phyloP scores from a whole-genome alignment of 164 flowering plant species.

The Taxillus chinensis region DNA sequence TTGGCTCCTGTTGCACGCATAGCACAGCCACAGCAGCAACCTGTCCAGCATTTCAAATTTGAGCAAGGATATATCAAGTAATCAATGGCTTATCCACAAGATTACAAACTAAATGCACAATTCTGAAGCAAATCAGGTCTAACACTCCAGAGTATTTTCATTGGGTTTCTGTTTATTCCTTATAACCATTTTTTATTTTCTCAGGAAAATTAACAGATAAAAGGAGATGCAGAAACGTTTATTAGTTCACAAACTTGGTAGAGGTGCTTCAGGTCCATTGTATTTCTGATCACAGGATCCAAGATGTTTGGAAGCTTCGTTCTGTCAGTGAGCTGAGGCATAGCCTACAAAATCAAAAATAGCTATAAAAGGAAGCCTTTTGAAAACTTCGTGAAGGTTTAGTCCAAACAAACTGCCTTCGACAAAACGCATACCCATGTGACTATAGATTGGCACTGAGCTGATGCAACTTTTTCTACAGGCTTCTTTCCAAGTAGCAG shows the following conservation, averaged over 20 bases:
- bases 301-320: slow-evolving; percentile 81
- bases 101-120: no score
- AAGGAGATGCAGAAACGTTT: no score
- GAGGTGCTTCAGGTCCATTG: slow-evolving; percentile 86
- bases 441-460: slow-evolving; percentile 86
- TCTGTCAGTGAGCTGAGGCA: slow-evolving; percentile 96
- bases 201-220: no score
- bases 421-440: slow-evolving; percentile 61
- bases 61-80: neutral
- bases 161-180: no score
- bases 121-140: no score
- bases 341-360: slow-evolving; percentile 52
- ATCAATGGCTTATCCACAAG: neutral
- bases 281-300: slow-evolving; percentile 72
- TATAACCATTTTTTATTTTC: no score
- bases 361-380: neutral
- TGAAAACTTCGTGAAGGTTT: neutral
- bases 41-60: slow-evolving; percentile 18
- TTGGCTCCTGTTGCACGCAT: slow-evolving; percentile 83
- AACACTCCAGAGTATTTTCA: no score
- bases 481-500: slow-evolving; percentile 84
- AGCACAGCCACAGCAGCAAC: slow-evolving; percentile 85
- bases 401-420: neutral
- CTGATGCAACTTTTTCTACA: slow-evolving; percentile 62
- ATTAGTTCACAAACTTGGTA: slow-evolving; percentile 54